Evolutionary conservation across 2,329 filamentous ascomycete species (phyloP).

Genomic region (Ophiobolus disseminans): DNA sequence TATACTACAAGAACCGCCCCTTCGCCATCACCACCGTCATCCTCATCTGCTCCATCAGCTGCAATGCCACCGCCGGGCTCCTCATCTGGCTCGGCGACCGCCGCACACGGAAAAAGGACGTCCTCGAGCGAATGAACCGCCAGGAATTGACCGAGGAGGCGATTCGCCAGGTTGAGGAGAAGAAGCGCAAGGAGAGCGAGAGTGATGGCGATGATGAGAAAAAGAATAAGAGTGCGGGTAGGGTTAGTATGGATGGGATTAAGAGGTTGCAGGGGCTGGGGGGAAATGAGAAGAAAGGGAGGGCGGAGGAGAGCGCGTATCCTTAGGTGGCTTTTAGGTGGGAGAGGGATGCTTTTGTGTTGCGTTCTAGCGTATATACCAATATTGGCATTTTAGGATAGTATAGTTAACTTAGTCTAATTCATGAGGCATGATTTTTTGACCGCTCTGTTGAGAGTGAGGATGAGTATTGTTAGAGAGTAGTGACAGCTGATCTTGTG

Average conservation of each 20-base stretch:
- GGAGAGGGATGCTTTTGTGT: constrained; percentile 9
- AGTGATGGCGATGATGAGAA: constrained; percentile 45
- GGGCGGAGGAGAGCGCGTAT: constrained; percentile 26
- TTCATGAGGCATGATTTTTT: not conserved
- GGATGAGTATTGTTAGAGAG: not conserved
- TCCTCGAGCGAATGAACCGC: constrained; percentile 76
- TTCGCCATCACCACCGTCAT: constrained; percentile 81
- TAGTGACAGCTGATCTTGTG: too few species aligned
- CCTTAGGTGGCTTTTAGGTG: constrained; percentile 14
- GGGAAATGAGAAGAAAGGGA: constrained; percentile 14
- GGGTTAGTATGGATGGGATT: constrained; percentile 25
- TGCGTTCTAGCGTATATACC: constrained; percentile 26
- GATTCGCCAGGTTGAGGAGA: constrained; percentile 63
- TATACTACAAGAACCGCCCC: constrained; percentile 72
- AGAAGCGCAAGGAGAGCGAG: constrained; percentile 47
- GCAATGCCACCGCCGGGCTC: constrained; percentile 78
- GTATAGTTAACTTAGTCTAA: too few species aligned
- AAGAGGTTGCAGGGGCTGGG: constrained; percentile 12
- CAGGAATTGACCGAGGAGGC: constrained; percentile 76
- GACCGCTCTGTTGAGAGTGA: not conserved
- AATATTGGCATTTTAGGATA: constrained; percentile 4
- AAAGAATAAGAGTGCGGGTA: constrained; percentile 7
- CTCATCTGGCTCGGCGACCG: constrained; percentile 79
- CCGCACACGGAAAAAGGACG: constrained; percentile 83
- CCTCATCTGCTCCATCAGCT: constrained; percentile 77